Evolutionary conservation across 2,329 filamentous ascomycete genomes (phyloP).

Genomic region (Monosporascus sp.): DNA sequence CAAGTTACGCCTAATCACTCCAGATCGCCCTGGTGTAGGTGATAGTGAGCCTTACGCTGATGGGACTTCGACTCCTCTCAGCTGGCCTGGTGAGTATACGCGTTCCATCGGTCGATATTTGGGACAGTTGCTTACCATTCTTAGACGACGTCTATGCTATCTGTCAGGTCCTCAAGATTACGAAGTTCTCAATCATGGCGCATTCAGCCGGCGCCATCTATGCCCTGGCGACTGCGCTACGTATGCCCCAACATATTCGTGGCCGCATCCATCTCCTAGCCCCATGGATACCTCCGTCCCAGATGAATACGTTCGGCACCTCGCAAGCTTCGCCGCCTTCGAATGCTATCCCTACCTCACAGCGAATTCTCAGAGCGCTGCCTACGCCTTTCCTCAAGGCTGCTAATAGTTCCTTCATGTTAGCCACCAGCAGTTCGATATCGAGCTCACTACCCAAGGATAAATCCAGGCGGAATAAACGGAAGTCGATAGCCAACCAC

Average conservation of each 20-base stretch:
- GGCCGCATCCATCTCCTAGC: slow-evolving; percentile 91
- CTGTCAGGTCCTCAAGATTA: slow-evolving; percentile 85
- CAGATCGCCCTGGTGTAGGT: slow-evolving; percentile 89
- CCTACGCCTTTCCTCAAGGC: slow-evolving; percentile 89
- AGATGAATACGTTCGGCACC: slow-evolving; percentile 73
- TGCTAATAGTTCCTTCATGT: slow-evolving; percentile 94
- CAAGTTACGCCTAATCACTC: slow-evolving; percentile 84
- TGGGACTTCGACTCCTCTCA: slow-evolving; percentile 76
- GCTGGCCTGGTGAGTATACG: slow-evolving; percentile 74
- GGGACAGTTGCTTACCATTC: slow-evolving; percentile 20
- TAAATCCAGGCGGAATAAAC: slow-evolving; percentile 52
- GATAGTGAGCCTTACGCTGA: slow-evolving; percentile 83
- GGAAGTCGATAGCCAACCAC: slow-evolving; percentile 42
- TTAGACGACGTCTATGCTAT: slow-evolving; percentile 82
- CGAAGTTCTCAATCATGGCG: slow-evolving; percentile 91
- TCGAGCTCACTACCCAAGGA: slow-evolving; percentile 69
- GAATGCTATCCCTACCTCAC: slow-evolving; percentile 83
- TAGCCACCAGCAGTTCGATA: slow-evolving; percentile 80
- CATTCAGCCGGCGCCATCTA: slow-evolving; percentile 98
- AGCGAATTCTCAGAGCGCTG: slow-evolving; percentile 82
- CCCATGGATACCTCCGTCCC: slow-evolving; percentile 94
- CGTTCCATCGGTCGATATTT: background rate
- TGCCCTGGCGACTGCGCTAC: slow-evolving; percentile 85
- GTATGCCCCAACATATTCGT: slow-evolving; percentile 93
- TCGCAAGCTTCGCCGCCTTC: slow-evolving; percentile 71